Evolutionary conservation across 192 early-diverging fungal species (phyloP), one percentile per base, ranked within the genome.

Genomic region (Spizellomyces punctatus): DNA sequence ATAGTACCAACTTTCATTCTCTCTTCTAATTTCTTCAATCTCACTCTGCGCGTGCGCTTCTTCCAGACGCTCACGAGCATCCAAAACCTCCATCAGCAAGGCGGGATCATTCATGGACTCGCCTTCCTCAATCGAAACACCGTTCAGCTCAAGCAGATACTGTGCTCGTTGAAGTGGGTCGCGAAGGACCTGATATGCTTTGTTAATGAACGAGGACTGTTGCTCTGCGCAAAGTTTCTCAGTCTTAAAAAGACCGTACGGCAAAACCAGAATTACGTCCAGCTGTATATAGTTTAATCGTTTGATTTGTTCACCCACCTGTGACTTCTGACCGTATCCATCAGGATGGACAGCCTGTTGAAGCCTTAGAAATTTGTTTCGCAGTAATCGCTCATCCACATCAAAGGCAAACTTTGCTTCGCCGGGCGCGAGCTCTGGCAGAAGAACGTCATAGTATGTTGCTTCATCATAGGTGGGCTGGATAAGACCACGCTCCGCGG

Each of bases 281-380:
- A n/a, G 10, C 41, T 49, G 48, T 54, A 54, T 4, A 54, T 54
- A 48, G 45, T 66, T 10, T 46, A 73, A 48, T 58, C 22, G 56
- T 46, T 43, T 27, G 22, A 52, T 19, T 21, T 66, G 27, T 45
- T 0, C 8, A 67, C 76, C 67, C 79, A 89, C 88, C 72, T 82
- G 71, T 14, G 79, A 76, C 71, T 83, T 85, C 6, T 86, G 82
- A 10, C 89, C 83, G 62, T 85, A 93, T 50, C 88, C 89, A 74
- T 97, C 95, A 3, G 95, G 95, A 75, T 97, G 95, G 8, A 93
- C 90, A 0, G 67, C 72, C 82, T 92, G 91, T 78, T 97, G 95
- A 50, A 94, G 77, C 58, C 50, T 75, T 21, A 95, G 75, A 73
- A 95, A 97, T 27, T 82, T 80, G 56, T 67, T 76, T 46, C 89